Evolutionary conservation across 2,329 filamentous ascomycete genomes (phyloP).

Genomic region (Gnomoniopsis sp.): DNA sequence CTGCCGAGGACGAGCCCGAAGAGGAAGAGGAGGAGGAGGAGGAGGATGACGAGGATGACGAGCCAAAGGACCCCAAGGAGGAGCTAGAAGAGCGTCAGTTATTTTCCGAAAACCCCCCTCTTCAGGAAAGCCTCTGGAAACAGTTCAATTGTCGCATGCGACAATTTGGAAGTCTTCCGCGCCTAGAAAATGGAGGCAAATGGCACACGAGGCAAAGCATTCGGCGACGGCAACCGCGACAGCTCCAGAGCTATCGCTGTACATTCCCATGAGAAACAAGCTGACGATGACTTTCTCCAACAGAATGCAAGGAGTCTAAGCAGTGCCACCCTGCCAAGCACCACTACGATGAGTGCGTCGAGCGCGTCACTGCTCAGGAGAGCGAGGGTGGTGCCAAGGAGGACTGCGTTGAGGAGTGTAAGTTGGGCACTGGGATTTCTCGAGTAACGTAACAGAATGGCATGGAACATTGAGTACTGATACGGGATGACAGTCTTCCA

Average conservation of each 20-base stretch:
- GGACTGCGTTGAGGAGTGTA: conserved; percentile 99
- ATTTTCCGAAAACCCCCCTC: not conserved
- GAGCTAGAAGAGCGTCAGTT: conserved; percentile 86
- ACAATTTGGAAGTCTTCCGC: not conserved
- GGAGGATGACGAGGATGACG: conserved; percentile 80
- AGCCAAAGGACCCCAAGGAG: conserved; percentile 82
- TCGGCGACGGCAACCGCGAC: not conserved
- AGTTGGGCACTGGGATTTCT: conserved; percentile 36
- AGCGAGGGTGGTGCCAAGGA: conserved; percentile 70
- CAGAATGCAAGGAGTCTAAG: conserved; percentile 87
- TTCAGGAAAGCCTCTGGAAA: not conserved
- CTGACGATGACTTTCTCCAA: conserved; percentile 16
- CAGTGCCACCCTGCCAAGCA: conserved; percentile 88
- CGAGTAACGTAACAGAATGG: not conserved
- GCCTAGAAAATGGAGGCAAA: not conserved
- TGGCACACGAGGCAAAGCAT: not conserved
- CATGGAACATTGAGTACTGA: not conserved
- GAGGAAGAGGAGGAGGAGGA: conserved; percentile 71
- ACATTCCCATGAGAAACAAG: not conserved
- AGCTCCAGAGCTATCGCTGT: not conserved
- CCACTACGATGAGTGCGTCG: conserved; percentile 97
- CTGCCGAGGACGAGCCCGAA: conserved; percentile 30
- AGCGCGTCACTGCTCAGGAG: conserved; percentile 74
- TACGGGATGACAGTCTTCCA: conserved; percentile 79
- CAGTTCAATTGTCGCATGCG: not conserved